Percentiles rank a stretch among this genome's conserved stretches.
These are phyloP conservation scores for Papiliotrema nemorosa DNA, from an alignment of 1,284 basidiomycete genomes.

Conservation along the genomic window DNA sequence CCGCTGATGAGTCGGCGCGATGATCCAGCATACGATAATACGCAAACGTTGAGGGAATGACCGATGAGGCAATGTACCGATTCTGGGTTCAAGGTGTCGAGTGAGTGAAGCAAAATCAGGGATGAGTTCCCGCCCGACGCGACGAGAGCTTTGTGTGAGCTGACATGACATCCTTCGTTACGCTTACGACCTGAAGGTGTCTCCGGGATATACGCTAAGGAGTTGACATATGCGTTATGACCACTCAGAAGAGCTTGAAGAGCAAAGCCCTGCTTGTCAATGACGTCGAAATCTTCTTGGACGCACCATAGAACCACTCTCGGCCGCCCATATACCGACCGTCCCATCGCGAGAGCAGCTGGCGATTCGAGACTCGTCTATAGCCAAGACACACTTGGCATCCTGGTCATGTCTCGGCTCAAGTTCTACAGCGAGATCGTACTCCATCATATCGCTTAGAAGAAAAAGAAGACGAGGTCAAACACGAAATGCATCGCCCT, in stretches of 20 bases:
- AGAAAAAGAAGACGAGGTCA: too few species aligned
- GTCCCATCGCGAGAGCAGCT: slow-evolving; percentile 31
- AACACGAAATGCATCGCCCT: too few species aligned
- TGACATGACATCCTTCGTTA: slow-evolving; percentile 3
- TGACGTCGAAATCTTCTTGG: background rate
- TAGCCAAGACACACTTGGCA: slow-evolving; percentile 32
- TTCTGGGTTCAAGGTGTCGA: slow-evolving; percentile 16
- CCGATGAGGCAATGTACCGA: slow-evolving; percentile 24
- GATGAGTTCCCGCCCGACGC: slow-evolving; percentile 35
- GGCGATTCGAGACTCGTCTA: slow-evolving; percentile 17
- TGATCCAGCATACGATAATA: slow-evolving; percentile 19
- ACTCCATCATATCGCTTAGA: too few species aligned
- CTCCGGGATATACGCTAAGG: slow-evolving; percentile 26
- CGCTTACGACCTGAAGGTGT: background rate
- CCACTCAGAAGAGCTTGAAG: slow-evolving; percentile 23
- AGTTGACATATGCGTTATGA: slow-evolving; percentile 40
- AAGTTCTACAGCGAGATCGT: slow-evolving; percentile 14
- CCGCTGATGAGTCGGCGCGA: slow-evolving; percentile 28
- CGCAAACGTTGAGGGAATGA: slow-evolving; percentile 35
- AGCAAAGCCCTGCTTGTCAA: slow-evolving; percentile 6
- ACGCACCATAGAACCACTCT: background rate
- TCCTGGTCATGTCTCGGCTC: slow-evolving; percentile 22
- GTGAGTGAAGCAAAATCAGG: slow-evolving; percentile 34
- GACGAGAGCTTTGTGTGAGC: slow-evolving; percentile 12
- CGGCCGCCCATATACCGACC: slow-evolving; percentile 35